Evolutionary conservation across 176 grass and related monocot genomes (phyloP), one percentile per base, ranked within the genome.

Genomic region (Alloteropsis semialata): DNA sequence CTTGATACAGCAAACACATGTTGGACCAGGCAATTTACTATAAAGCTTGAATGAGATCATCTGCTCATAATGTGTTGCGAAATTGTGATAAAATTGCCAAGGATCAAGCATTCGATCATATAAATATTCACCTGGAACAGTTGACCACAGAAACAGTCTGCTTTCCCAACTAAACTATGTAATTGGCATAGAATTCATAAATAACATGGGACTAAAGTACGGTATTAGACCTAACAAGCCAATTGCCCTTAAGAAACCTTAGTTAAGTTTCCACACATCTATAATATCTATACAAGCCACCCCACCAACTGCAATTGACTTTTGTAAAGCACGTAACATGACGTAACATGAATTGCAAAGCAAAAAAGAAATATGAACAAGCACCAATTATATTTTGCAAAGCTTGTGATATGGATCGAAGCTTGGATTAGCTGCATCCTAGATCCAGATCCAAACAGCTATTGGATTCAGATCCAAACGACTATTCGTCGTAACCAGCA

Each of bases 361-460:
- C 17, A 34, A 53, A 33, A 33, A 49, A 22, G 4, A 37, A 21
- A 24, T 37, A 14, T 37, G 48, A 55, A 32, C 11, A 57, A 25
- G 12, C 54, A 24, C 54, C 54, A 57, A 12, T 57, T 57, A 25
- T 25, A 22, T 24, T 57, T 57, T 56, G 54, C 11, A 56, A 56
- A 56, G 22, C 54, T 24, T 24, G 21, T 1, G 22, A 11, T 8
- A 56, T 22, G n/a, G 5, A 58, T 13, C 12, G 38, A 42, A 57
- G 8, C 38, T 34, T 65, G 24, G 48, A 74, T 39, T 32, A 41
- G n/a, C 15, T 44, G 74, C 25, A 79, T 83, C 59, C 24, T 49
- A 55, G 72, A 90, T 82, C 72, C 82, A 67, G n/a, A 75, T 1
- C 21, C 18, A 60, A 70, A 72, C 2, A 58, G 9, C 55, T 58